These are phyloP conservation scores for Rutstroemia sp. DNA, from an alignment of 2,329 filamentous ascomycete genomes.

Conservation along the genomic window DNA sequence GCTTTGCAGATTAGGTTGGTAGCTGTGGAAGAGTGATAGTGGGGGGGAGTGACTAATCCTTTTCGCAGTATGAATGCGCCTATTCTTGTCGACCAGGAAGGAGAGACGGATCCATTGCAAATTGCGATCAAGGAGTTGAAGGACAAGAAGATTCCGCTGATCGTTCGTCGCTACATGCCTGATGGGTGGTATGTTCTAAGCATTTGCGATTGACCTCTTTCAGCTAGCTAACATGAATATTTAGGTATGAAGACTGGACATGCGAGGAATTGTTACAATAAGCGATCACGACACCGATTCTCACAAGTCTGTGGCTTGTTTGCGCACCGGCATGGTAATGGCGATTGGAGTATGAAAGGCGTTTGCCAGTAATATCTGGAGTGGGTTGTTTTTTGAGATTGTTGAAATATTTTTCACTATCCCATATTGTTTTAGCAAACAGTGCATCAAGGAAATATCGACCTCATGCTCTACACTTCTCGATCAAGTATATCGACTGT, in stretches of 20 bases:
- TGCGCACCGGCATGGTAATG: slow-evolving; percentile 18
- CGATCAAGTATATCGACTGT: no score
- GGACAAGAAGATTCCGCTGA: slow-evolving; percentile 97
- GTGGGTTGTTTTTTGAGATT: neutral
- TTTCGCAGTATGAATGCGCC: slow-evolving; percentile 83
- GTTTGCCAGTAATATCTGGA: slow-evolving; percentile 3
- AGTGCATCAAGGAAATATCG: no score
- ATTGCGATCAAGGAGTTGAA: slow-evolving; percentile 96
- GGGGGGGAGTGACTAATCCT: neutral
- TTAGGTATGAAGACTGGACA: slow-evolving; percentile 89
- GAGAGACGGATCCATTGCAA: slow-evolving; percentile 93
- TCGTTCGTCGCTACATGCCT: slow-evolving; percentile 89
- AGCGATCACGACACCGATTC: slow-evolving; percentile 5
- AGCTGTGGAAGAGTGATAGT: neutral
- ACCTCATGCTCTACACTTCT: no score
- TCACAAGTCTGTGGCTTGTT: neutral
- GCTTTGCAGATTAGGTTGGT: slow-evolving; percentile 89
- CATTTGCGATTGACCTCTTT: neutral
- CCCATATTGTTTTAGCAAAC: no score
- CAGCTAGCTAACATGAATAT: neutral
- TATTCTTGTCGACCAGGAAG: slow-evolving; percentile 91
- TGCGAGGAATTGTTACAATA: slow-evolving; percentile 77
- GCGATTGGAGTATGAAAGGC: slow-evolving; percentile 25
- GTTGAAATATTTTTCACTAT: no score
- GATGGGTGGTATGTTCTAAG: slow-evolving; percentile 74